Percentiles rank a stretch among this genome's conserved stretches.
These are phyloP conservation scores for Coniochaeta prunicola DNA, from an alignment of 2,329 filamentous ascomycete species.

Conservation along the genomic window DNA sequence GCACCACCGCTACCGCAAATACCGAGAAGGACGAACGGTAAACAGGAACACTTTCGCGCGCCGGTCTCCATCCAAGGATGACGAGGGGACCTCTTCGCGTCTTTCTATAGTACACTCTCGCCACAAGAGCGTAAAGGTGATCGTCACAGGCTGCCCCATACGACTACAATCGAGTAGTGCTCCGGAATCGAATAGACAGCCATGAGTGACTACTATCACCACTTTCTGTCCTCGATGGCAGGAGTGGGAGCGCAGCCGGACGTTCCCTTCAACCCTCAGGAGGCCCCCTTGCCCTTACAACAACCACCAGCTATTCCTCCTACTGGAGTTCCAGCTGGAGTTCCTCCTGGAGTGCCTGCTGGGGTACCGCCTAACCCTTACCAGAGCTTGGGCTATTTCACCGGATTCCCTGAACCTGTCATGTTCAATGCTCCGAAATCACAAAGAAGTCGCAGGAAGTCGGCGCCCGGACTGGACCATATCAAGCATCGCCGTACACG, in stretches of 20 bases:
- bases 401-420: constrained; percentile 41
- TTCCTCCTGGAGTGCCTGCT: too few relatives aligned
- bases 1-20: not conserved
- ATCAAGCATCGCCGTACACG: constrained; percentile 91
- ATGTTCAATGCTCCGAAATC: constrained; percentile 40
- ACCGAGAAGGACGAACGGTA: not conserved
- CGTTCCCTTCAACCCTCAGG: constrained; percentile 27
- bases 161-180: not conserved
- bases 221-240: constrained; percentile 46
- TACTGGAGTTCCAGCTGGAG: constrained; percentile 20
- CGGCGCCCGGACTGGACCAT: constrained; percentile 50
- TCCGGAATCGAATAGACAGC: not conserved
- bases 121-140: not conserved
- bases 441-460: constrained; percentile 44
- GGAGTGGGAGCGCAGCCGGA: constrained; percentile 28
- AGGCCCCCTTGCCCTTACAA: constrained; percentile 28
- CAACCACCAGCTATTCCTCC: constrained; percentile 22
- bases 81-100: not conserved
- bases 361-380: constrained; percentile 32
- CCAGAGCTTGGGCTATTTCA: constrained; percentile 40
- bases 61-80: not conserved
- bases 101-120: not conserved
- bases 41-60: not conserved
- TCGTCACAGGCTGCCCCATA: not conserved
- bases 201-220: constrained; percentile 53